phyloP scores from a whole-genome alignment of 768 basidiomycete species.

The Lactarius sanguifluus region DNA sequence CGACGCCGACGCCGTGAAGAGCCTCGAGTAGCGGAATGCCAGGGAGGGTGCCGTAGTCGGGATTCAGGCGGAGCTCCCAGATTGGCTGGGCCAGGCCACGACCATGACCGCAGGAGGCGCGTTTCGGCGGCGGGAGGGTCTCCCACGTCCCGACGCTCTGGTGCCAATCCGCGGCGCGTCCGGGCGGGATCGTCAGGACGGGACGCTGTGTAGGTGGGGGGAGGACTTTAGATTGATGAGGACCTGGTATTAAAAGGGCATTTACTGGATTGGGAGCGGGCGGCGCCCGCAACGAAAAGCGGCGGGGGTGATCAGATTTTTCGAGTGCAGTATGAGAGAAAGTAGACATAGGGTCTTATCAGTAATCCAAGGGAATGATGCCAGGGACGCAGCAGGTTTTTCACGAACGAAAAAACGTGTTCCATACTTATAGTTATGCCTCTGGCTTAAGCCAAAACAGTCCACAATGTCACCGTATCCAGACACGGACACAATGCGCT shows the following conservation, averaged over 20 bases:
- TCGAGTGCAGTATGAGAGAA: neutral
- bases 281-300: slow-evolving; percentile 21
- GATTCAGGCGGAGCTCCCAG: slow-evolving; percentile 20
- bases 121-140: slow-evolving; percentile 18
- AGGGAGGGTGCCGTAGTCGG: slow-evolving; percentile 22
- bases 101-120: neutral
- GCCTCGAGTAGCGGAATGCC: slow-evolving; percentile 23
- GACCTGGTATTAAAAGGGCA: neutral
- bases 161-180: slow-evolving; percentile 26
- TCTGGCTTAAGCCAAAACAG: neutral
- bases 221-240: neutral
- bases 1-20: slow-evolving; percentile 14
- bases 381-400: too few species aligned
- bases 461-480: neutral
- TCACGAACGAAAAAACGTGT: neutral
- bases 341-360: neutral
- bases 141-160: slow-evolving; percentile 13
- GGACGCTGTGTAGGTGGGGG: slow-evolving; percentile 1
- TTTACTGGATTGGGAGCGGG: slow-evolving; percentile 19
- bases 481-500: neutral
- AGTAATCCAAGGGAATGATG: neutral
- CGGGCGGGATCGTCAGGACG: slow-evolving; percentile 14
- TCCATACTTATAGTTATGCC: slow-evolving; percentile 9
- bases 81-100: slow-evolving; percentile 8
- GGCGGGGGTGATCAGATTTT: neutral